Evolutionary conservation across 768 basidiomycete species (phyloP).

Genomic region (Dendrothele bispora): DNA sequence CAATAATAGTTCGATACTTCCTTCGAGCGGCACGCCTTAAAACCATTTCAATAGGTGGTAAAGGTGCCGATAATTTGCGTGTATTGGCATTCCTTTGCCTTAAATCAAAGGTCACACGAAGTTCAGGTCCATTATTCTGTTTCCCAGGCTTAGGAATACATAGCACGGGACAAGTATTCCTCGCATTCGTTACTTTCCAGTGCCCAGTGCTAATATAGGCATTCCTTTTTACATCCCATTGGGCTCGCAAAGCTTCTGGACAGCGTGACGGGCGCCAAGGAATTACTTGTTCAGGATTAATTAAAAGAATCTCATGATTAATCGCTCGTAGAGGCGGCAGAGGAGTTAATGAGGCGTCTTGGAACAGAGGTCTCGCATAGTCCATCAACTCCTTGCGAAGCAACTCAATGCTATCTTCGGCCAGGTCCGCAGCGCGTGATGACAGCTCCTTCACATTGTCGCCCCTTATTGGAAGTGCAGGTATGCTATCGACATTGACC

Average conservation of each 20-base stretch:
- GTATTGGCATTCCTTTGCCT: constrained; percentile 32
- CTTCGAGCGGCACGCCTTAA: constrained; percentile 19
- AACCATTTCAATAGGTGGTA: constrained; percentile 19
- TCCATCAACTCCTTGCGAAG: constrained; percentile 10
- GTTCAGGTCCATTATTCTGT: constrained; percentile 14
- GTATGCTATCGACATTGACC: background rate
- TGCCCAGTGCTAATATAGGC: background rate
- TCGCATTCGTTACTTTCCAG: constrained; percentile 20
- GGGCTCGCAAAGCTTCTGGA: constrained; percentile 32
- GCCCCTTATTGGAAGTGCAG: constrained; percentile 1
- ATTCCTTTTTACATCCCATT: constrained; percentile 3
- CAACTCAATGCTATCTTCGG: constrained; percentile 4
- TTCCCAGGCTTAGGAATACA: constrained; percentile 18
- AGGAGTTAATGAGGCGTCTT: constrained; percentile 10
- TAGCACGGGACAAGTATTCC: constrained; percentile 27
- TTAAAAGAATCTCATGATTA: constrained; percentile 33
- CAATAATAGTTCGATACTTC: constrained; percentile 24
- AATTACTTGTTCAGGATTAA: too few species aligned
- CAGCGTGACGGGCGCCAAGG: too few species aligned
- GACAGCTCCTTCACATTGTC: constrained; percentile 1
- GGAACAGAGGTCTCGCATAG: constrained; percentile 15
- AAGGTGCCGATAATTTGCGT: constrained; percentile 13
- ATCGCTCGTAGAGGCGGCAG: constrained; percentile 24
- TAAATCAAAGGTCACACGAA: constrained; percentile 28
- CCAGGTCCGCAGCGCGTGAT: constrained; percentile 9